A percentile compares a stretch with the other conserved stretches of the same genome.
Evolutionary conservation across 176 grass and related monocot species (phyloP).

Genomic region (Secale cereale): DNA sequence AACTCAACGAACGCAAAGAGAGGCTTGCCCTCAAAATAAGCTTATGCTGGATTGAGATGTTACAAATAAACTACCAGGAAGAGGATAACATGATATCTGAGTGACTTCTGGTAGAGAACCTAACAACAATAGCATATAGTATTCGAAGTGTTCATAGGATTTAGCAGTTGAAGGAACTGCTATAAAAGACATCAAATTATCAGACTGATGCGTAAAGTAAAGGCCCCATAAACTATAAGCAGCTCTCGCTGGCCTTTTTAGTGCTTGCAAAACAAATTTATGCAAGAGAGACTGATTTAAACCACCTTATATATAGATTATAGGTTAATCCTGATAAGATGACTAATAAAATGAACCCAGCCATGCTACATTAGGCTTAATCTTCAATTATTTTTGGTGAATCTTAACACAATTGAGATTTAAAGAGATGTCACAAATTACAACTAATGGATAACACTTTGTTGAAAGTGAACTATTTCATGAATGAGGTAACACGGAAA

Average conservation of each 20-base stretch:
- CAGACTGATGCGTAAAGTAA: too few species aligned
- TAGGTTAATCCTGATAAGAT: too few species aligned
- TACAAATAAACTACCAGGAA: background rate
- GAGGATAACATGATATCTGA: slow-evolving; percentile 3
- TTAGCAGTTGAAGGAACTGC: background rate
- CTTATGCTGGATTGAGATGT: background rate
- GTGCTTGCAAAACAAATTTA: background rate
- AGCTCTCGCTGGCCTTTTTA: background rate
- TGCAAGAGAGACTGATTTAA: background rate
- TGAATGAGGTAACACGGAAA: background rate
- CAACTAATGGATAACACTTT: background rate
- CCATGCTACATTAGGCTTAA: background rate
- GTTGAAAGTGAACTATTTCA: background rate
- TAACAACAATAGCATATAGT: background rate
- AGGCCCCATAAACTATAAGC: background rate
- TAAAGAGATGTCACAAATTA: background rate
- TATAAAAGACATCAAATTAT: background rate
- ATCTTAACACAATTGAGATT: background rate
- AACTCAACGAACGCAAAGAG: too few species aligned
- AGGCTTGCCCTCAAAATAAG: background rate
- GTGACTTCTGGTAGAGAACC: background rate
- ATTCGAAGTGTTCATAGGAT: background rate
- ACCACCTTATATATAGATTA: too few species aligned
- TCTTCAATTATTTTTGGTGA: background rate
- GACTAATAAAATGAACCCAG: background rate